Evolutionary conservation across 257 asterid species (phyloP).

Genomic region (Leptodermis oblonga): DNA sequence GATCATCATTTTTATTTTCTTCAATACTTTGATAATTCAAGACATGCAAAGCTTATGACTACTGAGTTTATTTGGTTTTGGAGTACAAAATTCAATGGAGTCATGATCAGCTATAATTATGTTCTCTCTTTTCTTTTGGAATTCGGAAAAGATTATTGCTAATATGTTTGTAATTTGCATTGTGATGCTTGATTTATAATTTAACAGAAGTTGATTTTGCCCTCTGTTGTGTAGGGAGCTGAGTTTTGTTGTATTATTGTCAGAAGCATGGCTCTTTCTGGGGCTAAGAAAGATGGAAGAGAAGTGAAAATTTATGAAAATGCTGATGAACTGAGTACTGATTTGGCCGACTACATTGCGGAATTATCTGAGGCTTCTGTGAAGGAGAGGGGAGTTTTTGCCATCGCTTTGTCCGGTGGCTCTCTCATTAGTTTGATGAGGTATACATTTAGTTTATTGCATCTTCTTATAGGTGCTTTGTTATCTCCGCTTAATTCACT

Average conservation of each 20-base stretch:
- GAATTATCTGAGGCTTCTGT: conserved; percentile 83
- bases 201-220: conserved; percentile 3
- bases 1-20: conserved; percentile 30
- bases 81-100: neutral
- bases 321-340: conserved; percentile 55
- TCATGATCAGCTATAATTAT: neutral
- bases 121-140: neutral
- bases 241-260: conserved; percentile 21
- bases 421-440: conserved; percentile 75
- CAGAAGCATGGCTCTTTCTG: conserved; percentile 61
- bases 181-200: conserved; percentile 8
- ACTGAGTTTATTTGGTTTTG: neutral
- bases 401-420: conserved; percentile 92
- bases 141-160: neutral
- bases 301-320: conserved; percentile 66
- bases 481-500: neutral
- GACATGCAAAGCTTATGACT: conserved; percentile 9
- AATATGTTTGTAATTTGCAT: neutral
- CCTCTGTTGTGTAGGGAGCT: conserved; percentile 20
- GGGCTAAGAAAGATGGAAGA: conserved; percentile 49
- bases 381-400: conserved; percentile 76
- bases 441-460: conserved; percentile 30
- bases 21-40: conserved; percentile 2
- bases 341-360: conserved; percentile 86
- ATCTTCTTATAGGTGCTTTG: neutral